Evolutionary conservation across 306 rosid genomes (phyloP), one percentile per base, ranked within the genome.

Genomic region (Mimosa bimucronata): DNA sequence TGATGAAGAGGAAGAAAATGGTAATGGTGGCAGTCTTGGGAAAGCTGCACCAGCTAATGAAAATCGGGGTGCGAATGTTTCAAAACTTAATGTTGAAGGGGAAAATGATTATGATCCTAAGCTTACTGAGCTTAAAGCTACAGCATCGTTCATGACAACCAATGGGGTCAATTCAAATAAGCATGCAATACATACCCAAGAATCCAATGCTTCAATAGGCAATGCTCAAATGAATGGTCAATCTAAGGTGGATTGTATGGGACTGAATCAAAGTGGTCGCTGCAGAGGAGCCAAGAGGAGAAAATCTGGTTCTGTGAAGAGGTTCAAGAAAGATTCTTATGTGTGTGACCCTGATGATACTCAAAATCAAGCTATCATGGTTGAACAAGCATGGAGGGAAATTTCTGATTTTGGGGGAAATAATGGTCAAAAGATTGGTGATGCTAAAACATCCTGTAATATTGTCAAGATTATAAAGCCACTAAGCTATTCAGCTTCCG

Each of bases 251-350:
- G 88, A 50, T 71, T 14, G 74, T 71, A 18, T 8, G 7, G 97
- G 88, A 38, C 73, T 82, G 12, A 83, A 52, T 80, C 83, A 82
- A 68, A 85, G 80, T 75, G 85, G 77, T 76, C 89, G 85, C 23
- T 83, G 87, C 58, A 89, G 81, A 48, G 96, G 96, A 74, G 88
- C 92, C 74, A 95, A 83, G 85, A 86, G 90, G 80, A 89, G 97
- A 84, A 95, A 95, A 86, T 89, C 96, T 42, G 91, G 90, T 83
- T 87, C 93, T 61, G 97, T 91, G 77, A 95, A 89, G 91, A 91
- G 97, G 88, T 91, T 93, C 77, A 91, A 78, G 57, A 87, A 80
- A 81, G 94, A 93, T 64, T 74, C 88, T 11, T 74, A 46, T 15
- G 53, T 64, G n/a, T n/a, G n/a, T 73, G 92, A 81, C 65, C 70